A percentile compares a stretch with the other conserved stretches of the same genome.
Evolutionary conservation across 257 asterid species (phyloP).

Genomic region (Solanum chaucha): DNA sequence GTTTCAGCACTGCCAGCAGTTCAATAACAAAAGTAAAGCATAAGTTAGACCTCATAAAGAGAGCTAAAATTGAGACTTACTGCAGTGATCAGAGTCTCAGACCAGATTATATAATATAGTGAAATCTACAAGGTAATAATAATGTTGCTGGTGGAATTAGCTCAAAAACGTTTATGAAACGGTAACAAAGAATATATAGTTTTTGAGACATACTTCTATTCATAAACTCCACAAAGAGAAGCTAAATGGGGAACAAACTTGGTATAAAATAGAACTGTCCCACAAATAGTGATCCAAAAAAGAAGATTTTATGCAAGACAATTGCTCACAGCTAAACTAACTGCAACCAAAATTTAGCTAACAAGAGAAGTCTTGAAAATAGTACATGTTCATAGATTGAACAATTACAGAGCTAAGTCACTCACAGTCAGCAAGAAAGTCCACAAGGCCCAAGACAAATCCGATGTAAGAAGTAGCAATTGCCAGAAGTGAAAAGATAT

Average conservation of each 20-base stretch:
- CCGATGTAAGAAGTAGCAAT: slow-evolving; percentile 79
- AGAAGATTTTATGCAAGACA: neutral
- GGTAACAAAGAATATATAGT: neutral
- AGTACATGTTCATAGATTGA: neutral
- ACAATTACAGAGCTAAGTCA: neutral
- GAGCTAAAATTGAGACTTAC: neutral
- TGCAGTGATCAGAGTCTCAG: neutral
- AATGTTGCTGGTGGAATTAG: neutral
- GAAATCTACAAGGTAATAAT: neutral
- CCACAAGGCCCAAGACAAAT: slow-evolving; percentile 72
- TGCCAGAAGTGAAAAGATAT: slow-evolving; percentile 70
- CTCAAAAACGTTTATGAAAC: neutral
- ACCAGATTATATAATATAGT: neutral
- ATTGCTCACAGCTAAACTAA: neutral
- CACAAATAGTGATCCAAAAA: neutral
- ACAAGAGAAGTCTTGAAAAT: neutral
- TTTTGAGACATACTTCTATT: neutral
- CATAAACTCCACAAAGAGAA: neutral
- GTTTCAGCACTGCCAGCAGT: slow-evolving; percentile 62
- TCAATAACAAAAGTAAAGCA: slow-evolving; percentile 4
- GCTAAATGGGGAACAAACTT: neutral
- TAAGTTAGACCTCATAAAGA: neutral
- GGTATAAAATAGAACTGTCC: neutral
- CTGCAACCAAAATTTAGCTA: neutral
- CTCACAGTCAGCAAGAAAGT: slow-evolving; percentile 86